Evolutionary conservation across 2,329 filamentous ascomycete genomes (phyloP).

Genomic region (Pseudocercospora crystallina): DNA sequence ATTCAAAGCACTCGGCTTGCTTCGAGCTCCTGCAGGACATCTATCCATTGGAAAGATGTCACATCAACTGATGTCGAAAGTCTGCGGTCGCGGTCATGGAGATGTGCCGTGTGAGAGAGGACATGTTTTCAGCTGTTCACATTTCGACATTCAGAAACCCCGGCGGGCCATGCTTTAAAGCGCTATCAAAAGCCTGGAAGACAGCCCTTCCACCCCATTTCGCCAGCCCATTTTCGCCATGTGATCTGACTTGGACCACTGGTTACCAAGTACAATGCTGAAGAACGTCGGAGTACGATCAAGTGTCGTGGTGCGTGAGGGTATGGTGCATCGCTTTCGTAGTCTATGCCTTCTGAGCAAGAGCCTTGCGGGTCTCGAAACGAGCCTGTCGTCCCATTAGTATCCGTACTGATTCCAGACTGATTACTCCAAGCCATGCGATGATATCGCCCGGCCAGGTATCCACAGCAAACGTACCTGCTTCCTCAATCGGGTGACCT

Average conservation of each 20-base stretch:
- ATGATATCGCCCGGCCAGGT: neutral
- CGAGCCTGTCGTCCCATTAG: slow-evolving; percentile 57
- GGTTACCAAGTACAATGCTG: slow-evolving; percentile 12
- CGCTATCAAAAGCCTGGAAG: slow-evolving; percentile 28
- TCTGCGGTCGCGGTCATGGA: no score
- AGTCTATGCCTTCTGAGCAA: slow-evolving; percentile 68
- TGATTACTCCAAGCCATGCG: neutral
- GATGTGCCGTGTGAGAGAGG: no score
- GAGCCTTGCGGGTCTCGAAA: slow-evolving; percentile 95
- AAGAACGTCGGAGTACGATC: slow-evolving; percentile 14
- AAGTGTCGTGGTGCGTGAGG: slow-evolving; percentile 19
- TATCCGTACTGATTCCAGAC: neutral
- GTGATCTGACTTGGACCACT: slow-evolving; percentile 12
- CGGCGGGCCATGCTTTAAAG: slow-evolving; percentile 24
- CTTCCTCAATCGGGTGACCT: slow-evolving; percentile 99
- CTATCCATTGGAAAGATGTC: no score
- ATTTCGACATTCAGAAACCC: slow-evolving; percentile 17
- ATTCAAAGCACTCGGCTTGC: no score
- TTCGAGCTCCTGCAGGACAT: no score
- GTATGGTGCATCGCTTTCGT: slow-evolving; percentile 14
- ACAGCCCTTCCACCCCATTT: slow-evolving; percentile 26
- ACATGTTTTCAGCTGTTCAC: slow-evolving; percentile 16
- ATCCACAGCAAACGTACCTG: slow-evolving; percentile 62
- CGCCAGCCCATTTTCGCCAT: slow-evolving; percentile 18
- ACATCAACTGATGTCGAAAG: no score